Conservation (phyloP, 2,329 filamentous ascomycete species). For the Decorospora gaudefroyi region DNA sequence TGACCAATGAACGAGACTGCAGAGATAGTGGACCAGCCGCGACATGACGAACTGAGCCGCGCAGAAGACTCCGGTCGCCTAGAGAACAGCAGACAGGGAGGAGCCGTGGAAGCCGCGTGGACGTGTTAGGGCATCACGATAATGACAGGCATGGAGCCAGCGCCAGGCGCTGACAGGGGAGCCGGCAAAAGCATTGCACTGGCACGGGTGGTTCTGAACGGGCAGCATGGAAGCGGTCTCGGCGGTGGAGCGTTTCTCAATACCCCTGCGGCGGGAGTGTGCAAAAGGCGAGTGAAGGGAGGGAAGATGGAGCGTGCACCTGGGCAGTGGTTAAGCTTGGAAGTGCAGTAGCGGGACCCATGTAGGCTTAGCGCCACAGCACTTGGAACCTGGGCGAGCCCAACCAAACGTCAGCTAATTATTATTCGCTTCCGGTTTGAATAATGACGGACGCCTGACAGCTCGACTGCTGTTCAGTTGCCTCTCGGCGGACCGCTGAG, state of each 20-base stretch:
- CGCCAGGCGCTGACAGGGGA: slow-evolving; percentile 9
- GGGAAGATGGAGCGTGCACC: slow-evolving; percentile 15
- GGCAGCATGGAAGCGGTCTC: slow-evolving; percentile 4
- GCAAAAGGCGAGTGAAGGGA: slow-evolving; percentile 7
- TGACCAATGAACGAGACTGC: slow-evolving; percentile 18
- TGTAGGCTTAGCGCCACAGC: slow-evolving; percentile 27
- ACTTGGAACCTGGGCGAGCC: slow-evolving; percentile 12
- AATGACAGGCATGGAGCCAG: slow-evolving; percentile 22
- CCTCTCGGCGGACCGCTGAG: slow-evolving; percentile 20
- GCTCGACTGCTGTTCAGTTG: slow-evolving; percentile 12
- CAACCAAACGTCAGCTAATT: slow-evolving; percentile 14
- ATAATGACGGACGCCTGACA: slow-evolving; percentile 14
- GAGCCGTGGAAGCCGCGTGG: slow-evolving; percentile 36
- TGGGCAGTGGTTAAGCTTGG: too few species aligned
- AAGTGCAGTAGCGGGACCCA: slow-evolving; percentile 20
- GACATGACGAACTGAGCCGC: slow-evolving; percentile 23
- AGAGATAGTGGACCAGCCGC: slow-evolving; percentile 11
- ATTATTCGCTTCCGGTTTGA: slow-evolving; percentile 18
- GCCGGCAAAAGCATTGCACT: slow-evolving; percentile 20
- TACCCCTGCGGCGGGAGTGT: slow-evolving; percentile 17
- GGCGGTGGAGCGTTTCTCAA: slow-evolving; percentile 11
- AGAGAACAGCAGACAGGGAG: slow-evolving; percentile 17
- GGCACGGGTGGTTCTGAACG: slow-evolving; percentile 2
- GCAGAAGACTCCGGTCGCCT: slow-evolving; percentile 11
- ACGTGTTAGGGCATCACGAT: slow-evolving; percentile 23